phyloP scores from a whole-genome alignment of 768 basidiomycete species.

The Pulveroboletus sp. region DNA sequence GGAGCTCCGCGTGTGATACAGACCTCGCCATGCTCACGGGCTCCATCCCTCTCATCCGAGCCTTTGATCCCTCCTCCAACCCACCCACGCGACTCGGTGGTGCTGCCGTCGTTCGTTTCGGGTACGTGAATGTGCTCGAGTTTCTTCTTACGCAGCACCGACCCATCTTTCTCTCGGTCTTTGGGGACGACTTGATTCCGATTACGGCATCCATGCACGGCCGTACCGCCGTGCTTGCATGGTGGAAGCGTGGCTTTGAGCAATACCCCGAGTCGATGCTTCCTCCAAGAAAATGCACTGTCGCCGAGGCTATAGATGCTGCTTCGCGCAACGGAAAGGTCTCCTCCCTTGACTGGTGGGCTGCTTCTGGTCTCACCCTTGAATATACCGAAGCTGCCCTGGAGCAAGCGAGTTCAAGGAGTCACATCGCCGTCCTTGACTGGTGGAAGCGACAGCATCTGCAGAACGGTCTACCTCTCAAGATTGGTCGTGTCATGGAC shows the following conservation, averaged over 20 bases:
- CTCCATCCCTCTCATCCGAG: slow-evolving; percentile 53
- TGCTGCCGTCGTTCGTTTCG: slow-evolving; percentile 62
- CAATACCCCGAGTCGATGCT: slow-evolving; percentile 57
- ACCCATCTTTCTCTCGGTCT: slow-evolving; percentile 58
- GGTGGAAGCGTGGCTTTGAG: slow-evolving; percentile 72
- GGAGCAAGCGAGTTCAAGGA: slow-evolving; percentile 74
- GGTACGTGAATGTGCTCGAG: slow-evolving; percentile 70
- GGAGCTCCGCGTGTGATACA: slow-evolving; percentile 63
- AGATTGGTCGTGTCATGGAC: slow-evolving; percentile 82
- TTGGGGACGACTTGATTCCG: slow-evolving; percentile 66
- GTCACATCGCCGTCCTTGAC: slow-evolving; percentile 68
- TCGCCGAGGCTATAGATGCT: slow-evolving; percentile 69
- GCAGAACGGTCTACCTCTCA: slow-evolving; percentile 52
- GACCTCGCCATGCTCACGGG: slow-evolving; percentile 73
- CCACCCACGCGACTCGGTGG: slow-evolving; percentile 71
- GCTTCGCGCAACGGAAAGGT: slow-evolving; percentile 77
- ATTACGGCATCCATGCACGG: slow-evolving; percentile 76
- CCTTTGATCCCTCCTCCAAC: slow-evolving; percentile 48
- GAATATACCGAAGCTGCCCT: slow-evolving; percentile 79
- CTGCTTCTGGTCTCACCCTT: slow-evolving; percentile 54
- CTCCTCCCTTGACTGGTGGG: slow-evolving; percentile 78
- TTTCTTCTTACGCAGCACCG: slow-evolving; percentile 65
- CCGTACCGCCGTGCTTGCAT: slow-evolving; percentile 64
- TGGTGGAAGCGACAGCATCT: slow-evolving; percentile 74
- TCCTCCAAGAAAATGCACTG: slow-evolving; percentile 47